Conservation (phyloP, 257 asterid genomes). For the Sherardia arvensis region DNA sequence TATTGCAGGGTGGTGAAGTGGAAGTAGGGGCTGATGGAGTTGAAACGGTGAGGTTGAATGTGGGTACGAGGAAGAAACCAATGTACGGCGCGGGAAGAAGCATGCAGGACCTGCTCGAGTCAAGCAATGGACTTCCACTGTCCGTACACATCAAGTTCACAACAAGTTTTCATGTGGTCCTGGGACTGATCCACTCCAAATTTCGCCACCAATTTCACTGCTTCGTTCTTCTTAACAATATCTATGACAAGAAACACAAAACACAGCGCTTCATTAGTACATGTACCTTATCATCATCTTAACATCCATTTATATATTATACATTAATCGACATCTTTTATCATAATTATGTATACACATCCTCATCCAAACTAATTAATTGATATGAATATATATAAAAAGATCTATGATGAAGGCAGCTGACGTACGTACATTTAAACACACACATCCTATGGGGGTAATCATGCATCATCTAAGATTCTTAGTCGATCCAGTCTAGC, state of each 20-base stretch:
- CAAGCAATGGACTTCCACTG: conserved; percentile 50
- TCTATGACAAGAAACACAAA: conserved; percentile 39
- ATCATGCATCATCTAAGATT: too few relatives aligned
- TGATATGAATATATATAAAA: too few relatives aligned
- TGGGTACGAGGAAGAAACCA: conserved; percentile 54
- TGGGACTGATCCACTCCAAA: conserved; percentile 43
- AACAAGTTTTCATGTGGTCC: conserved; percentile 49
- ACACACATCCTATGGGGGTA: too few relatives aligned
- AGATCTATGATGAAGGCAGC: too few relatives aligned
- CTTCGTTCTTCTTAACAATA: conserved; percentile 21
- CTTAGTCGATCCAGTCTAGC: too few relatives aligned
- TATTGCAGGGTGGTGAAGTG: conserved; percentile 25
- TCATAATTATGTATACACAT: too few relatives aligned
- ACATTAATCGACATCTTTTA: too few relatives aligned
- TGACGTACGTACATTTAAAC: too few relatives aligned
- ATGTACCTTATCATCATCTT: conserved; percentile 25
- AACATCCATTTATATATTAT: too few relatives aligned
- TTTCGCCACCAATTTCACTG: conserved; percentile 50
- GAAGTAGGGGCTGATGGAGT: conserved; percentile 31
- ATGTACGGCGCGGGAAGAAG: conserved; percentile 77
- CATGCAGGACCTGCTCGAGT: conserved; percentile 64
- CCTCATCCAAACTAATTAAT: too few relatives aligned
- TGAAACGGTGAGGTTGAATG: conserved; percentile 25
- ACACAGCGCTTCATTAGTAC: conserved; percentile 48
- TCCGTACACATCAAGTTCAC: conserved; percentile 27